Evolutionary conservation across 805 yeast genomes (phyloP).

Genomic region (Komagataella pseudopastoris): DNA sequence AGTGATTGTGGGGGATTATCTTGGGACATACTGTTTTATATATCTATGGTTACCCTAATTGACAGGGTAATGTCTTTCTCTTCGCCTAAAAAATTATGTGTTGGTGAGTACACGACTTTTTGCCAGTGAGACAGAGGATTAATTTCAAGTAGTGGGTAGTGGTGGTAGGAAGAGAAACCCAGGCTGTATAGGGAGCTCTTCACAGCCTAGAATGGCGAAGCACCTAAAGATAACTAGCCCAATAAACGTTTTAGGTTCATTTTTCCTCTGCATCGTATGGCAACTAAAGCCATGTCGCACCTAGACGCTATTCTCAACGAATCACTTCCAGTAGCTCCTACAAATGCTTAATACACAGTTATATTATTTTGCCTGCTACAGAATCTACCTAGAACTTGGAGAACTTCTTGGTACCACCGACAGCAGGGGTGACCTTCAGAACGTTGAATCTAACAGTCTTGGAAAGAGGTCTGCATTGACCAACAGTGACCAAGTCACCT

Average conservation of each 20-base stretch:
- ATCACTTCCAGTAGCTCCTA: background rate
- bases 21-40: background rate
- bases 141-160: too few relatives aligned
- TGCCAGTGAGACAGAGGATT: background rate
- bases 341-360: constrained; percentile 2
- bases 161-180: too few relatives aligned
- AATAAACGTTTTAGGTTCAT: too few relatives aligned
- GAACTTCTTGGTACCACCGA: constrained; percentile 89
- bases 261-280: too few relatives aligned
- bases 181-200: too few relatives aligned
- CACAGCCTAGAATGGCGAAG: too few relatives aligned
- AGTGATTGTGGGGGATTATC: constrained; percentile 2
- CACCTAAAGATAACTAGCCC: too few relatives aligned
- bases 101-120: background rate
- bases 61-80: background rate
- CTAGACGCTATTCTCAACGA: background rate
- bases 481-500: constrained; percentile 98
- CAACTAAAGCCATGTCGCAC: too few relatives aligned
- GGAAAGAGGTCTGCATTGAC: constrained; percentile 99
- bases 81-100: background rate
- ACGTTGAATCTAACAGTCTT: constrained; percentile 99
- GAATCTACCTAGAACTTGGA: constrained; percentile 70
- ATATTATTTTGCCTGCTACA: background rate
- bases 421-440: constrained; percentile 83
- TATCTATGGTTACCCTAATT: background rate